Percentiles rank a stretch among this genome's conserved stretches.
Evolutionary conservation across 768 basidiomycete species (phyloP).

Genomic region (Pleurotus djamor): DNA sequence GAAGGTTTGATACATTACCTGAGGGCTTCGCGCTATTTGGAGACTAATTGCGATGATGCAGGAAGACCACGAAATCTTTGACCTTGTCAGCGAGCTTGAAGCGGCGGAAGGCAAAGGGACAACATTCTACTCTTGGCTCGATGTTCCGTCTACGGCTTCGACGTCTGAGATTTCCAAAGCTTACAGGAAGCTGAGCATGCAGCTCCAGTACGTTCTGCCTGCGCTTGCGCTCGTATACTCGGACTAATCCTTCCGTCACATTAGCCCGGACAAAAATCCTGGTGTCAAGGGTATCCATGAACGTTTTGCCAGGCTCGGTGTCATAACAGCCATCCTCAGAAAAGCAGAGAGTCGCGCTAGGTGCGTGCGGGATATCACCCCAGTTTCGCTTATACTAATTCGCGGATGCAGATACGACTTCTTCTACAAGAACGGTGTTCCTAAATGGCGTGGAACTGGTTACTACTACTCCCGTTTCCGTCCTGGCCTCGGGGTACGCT

Average conservation of each 20-base stretch:
- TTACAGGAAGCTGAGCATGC: conserved; percentile 88
- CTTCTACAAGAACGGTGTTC: conserved; percentile 98
- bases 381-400: not conserved
- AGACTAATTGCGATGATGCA: conserved; percentile 20
- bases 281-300: conserved; percentile 80
- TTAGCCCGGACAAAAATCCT: conserved; percentile 95
- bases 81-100: conserved; percentile 82
- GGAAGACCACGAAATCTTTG: conserved; percentile 98
- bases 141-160: conserved; percentile 71
- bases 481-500: conserved; percentile 79
- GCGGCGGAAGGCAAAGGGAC: conserved; percentile 87
- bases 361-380: conserved; percentile 34
- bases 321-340: conserved; percentile 80
- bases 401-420: conserved; percentile 66
- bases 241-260: conserved; percentile 1
- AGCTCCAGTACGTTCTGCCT: conserved; percentile 70
- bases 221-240: not conserved
- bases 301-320: conserved; percentile 88
- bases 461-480: conserved; percentile 97
- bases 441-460: conserved; percentile 93
- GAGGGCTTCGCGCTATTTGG: not conserved
- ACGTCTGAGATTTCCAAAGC: conserved; percentile 82
- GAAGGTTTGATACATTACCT: conserved; percentile 40
- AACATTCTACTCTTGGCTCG: conserved; percentile 96
- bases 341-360: conserved; percentile 74